Evolutionary conservation across 2,329 filamentous ascomycete species (phyloP).

Genomic region (Alternaria tenuissima): DNA sequence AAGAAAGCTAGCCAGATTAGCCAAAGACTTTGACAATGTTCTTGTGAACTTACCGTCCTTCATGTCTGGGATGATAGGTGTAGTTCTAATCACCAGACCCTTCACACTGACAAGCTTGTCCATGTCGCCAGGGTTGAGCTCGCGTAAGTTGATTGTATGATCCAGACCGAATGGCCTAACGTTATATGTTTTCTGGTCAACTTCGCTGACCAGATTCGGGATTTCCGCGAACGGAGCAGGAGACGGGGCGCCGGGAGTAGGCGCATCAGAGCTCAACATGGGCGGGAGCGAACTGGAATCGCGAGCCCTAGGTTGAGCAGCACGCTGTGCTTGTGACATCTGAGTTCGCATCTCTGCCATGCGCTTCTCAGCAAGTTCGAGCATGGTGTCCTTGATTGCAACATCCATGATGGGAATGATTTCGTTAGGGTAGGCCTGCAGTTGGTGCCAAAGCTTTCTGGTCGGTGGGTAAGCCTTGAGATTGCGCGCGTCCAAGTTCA

Average conservation of each 20-base stretch:
- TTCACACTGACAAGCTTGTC: constrained; percentile 96
- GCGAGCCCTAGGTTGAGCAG: constrained; percentile 51
- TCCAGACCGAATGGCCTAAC: constrained; percentile 91
- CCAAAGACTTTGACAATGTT: neutral
- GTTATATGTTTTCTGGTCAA: constrained; percentile 81
- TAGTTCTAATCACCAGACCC: constrained; percentile 93
- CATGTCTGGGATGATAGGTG: constrained; percentile 98
- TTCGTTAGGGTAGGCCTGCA: constrained; percentile 93
- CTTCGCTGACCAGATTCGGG: constrained; percentile 77
- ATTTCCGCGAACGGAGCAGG: constrained; percentile 57
- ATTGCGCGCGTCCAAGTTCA: constrained; percentile 89
- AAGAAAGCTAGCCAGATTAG: constrained; percentile 75
- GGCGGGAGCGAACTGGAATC: constrained; percentile 76
- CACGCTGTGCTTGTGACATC: constrained; percentile 65
- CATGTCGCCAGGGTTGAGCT: constrained; percentile 95
- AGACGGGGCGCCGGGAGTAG: constrained; percentile 51
- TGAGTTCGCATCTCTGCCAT: constrained; percentile 71
- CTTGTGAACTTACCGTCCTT: constrained; percentile 69
- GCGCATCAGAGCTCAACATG: constrained; percentile 80
- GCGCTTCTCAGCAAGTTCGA: constrained; percentile 84
- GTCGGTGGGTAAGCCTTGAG: constrained; percentile 93
- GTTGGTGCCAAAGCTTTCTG: constrained; percentile 92
- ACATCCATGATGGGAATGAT: constrained; percentile 98
- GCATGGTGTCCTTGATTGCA: constrained; percentile 89
- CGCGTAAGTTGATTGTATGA: constrained; percentile 86